phyloP scores from a whole-genome alignment of 2,329 filamentous ascomycete species.

The Chalara sp. region DNA sequence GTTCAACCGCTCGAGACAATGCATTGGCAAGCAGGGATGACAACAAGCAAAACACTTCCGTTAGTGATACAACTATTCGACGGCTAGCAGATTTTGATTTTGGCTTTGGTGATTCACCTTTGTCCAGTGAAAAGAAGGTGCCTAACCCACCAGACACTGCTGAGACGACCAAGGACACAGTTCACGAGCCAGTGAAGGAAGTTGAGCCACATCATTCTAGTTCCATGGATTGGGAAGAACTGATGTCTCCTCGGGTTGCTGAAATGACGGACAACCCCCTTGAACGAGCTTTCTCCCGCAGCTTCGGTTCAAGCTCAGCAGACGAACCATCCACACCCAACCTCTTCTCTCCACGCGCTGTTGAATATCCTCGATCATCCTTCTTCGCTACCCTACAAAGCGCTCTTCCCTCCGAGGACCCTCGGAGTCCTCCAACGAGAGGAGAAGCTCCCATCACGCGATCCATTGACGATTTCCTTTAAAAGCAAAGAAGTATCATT shows the following conservation, averaged over 20 bases:
- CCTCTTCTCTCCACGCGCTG: constrained; percentile 60
- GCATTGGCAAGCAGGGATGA: constrained; percentile 8
- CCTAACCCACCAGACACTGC: background rate
- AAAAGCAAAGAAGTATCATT: constrained; percentile 20
- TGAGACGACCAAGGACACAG: background rate
- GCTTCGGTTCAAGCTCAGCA: constrained; percentile 12
- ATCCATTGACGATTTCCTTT: constrained; percentile 73
- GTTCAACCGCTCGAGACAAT: constrained; percentile 18
- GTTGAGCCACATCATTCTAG: background rate
- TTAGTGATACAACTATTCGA: constrained; percentile 12
- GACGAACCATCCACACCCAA: constrained; percentile 16
- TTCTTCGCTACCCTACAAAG: constrained; percentile 38
- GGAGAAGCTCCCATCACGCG: constrained; percentile 70
- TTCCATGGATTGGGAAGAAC: constrained; percentile 15
- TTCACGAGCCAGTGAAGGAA: constrained; percentile 6
- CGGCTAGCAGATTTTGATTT: constrained; percentile 23
- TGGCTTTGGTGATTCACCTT: constrained; percentile 16
- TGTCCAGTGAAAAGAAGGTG: background rate
- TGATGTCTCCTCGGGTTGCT: constrained; percentile 26
- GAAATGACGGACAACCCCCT: constrained; percentile 26
- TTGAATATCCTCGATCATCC: constrained; percentile 66
- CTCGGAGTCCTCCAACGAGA: constrained; percentile 66
- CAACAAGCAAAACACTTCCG: constrained; percentile 6
- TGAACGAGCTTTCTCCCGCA: constrained; percentile 16
- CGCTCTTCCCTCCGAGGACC: constrained; percentile 38